Evolutionary conservation across 768 basidiomycete species (phyloP).

Genomic region (Leucosporidium yakuticum): DNA sequence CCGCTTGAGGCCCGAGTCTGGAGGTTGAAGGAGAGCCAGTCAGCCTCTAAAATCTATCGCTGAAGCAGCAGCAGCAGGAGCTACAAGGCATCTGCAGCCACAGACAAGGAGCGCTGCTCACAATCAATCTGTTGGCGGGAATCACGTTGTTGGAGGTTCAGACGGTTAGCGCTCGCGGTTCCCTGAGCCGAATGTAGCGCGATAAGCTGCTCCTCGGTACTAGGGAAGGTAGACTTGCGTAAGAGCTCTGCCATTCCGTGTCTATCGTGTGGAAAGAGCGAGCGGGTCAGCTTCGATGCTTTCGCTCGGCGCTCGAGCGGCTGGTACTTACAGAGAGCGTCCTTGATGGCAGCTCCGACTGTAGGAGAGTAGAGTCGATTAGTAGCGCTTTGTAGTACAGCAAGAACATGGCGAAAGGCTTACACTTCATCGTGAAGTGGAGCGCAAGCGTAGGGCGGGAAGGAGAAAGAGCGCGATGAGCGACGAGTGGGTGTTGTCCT

Average conservation of each 20-base stretch:
- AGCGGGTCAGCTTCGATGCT: not conserved
- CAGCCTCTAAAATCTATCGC: not conserved
- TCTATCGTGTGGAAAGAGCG: not conserved
- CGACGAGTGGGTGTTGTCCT: too few species aligned
- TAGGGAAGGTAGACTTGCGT: not conserved
- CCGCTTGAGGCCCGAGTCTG: conserved; percentile 72
- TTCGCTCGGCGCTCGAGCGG: not conserved
- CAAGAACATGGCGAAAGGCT: too few species aligned
- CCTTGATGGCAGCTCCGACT: conserved; percentile 35
- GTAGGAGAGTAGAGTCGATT: too few species aligned
- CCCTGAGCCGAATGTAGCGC: too few species aligned
- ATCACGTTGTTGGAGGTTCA: not conserved
- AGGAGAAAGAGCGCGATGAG: too few species aligned
- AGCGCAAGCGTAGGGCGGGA: too few species aligned
- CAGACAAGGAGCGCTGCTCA: not conserved
- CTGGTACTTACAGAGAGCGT: conserved; percentile 22
- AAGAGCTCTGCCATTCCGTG: too few species aligned
- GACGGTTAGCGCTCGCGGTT: not conserved
- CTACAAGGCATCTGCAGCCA: not conserved
- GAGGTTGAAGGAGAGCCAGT: not conserved
- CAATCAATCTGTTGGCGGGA: not conserved
- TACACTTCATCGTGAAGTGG: too few species aligned
- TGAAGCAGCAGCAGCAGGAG: not conserved
- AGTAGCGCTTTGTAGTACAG: too few species aligned
- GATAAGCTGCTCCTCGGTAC: not conserved